Evolutionary conservation across 2,329 filamentous ascomycete genomes (phyloP).

Genomic region (Cryphonectria nitschkei): DNA sequence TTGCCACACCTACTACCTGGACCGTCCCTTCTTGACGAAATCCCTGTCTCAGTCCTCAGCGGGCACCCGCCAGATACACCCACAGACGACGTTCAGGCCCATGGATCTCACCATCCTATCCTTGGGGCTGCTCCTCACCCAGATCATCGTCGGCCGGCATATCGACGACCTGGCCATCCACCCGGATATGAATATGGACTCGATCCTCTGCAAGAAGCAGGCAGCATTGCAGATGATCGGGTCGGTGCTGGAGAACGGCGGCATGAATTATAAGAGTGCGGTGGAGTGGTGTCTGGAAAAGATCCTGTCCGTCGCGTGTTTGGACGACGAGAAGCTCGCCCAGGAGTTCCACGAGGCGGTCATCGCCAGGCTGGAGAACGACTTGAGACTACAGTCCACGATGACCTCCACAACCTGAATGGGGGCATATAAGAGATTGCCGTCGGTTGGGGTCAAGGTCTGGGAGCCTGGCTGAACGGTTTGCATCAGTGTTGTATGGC

Average conservation of each 20-base stretch:
- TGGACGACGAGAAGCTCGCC: conserved; percentile 13
- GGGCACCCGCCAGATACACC: neutral
- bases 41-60: neutral
- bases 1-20: neutral
- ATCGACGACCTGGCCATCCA: conserved; percentile 7
- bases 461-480: neutral
- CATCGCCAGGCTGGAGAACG: conserved; percentile 4
- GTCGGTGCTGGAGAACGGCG: conserved; percentile 12
- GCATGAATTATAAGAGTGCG: conserved; percentile 6
- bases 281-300: conserved; percentile 16
- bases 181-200: conserved; percentile 5
- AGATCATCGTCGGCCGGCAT: conserved; percentile 13
- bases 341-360: conserved; percentile 16
- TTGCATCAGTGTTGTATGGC: neutral
- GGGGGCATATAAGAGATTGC: neutral
- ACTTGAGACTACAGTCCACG: conserved; percentile 6
- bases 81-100: conserved; percentile 8
- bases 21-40: conserved; percentile 8
- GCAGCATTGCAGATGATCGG: conserved; percentile 1
- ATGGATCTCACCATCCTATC: conserved; percentile 14
- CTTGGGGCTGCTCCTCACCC: conserved; percentile 13
- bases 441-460: neutral
- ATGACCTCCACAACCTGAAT: neutral
- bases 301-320: conserved; percentile 2
- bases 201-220: conserved; percentile 8